Conservation (phyloP, 108 stramenopile species). For the Asterionellopsis glacialis region DNA sequence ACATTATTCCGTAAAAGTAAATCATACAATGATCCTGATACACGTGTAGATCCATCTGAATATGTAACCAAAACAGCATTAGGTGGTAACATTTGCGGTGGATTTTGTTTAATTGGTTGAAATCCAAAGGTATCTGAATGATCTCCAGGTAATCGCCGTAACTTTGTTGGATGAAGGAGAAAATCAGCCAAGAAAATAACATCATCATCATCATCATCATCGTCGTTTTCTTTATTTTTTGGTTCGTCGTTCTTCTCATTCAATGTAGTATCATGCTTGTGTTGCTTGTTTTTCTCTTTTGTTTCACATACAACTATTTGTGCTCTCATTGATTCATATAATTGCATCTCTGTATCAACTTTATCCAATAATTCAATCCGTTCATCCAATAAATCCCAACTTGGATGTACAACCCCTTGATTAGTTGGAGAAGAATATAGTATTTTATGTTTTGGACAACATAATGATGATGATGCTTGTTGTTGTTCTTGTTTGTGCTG, state of each 20-base stretch:
- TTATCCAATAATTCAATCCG: slow-evolving; percentile 19
- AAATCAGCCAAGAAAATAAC: slow-evolving; percentile 9
- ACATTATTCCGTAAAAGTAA: slow-evolving; percentile 26
- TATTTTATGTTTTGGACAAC: slow-evolving; percentile 1
- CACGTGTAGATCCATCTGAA: slow-evolving; percentile 60
- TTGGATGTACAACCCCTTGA: slow-evolving; percentile 34
- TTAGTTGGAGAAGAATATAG: slow-evolving; percentile 11
- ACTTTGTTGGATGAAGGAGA: slow-evolving; percentile 21
- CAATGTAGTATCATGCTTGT: not conserved
- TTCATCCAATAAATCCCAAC: slow-evolving; percentile 66
- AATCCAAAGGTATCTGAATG: not conserved
- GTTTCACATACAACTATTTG: slow-evolving; percentile 6
- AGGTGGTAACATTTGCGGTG: slow-evolving; percentile 46
- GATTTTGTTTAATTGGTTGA: slow-evolving; percentile 1
- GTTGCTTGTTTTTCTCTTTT: too few species aligned
- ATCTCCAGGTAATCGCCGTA: slow-evolving; percentile 17
- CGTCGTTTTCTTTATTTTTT: not conserved
- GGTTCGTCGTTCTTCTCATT: slow-evolving; percentile 1
- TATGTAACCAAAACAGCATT: slow-evolving; percentile 67
- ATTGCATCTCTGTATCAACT: slow-evolving; percentile 2
- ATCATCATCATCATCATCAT: slow-evolving; percentile 1
- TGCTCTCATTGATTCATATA: slow-evolving; percentile 10
- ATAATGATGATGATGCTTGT: too few species aligned
- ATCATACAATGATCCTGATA: slow-evolving; percentile 34
- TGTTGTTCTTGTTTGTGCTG: not conserved